Evolutionary conservation across 768 basidiomycete genomes (phyloP), one percentile per base, ranked within the genome.

Genomic region (Macrolepiota dolichaula): DNA sequence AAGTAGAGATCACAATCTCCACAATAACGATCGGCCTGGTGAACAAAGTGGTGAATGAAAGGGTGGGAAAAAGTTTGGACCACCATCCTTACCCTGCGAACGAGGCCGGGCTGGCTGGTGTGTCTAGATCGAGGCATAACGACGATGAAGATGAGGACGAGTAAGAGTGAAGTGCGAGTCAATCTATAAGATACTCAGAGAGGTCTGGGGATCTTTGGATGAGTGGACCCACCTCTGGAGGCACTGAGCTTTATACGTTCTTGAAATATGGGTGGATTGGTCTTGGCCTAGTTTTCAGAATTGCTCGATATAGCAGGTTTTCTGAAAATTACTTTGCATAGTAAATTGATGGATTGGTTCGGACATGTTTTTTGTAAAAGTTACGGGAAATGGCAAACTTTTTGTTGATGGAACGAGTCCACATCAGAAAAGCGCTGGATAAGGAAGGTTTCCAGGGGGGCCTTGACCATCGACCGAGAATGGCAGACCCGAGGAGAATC

Each of bases 261-360:
- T 22, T 17, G 25, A 2, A 50, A 22, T 19, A 58, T 44, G 15
- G 57, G 49, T n/a, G 49, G 57, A 58, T 58, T 58, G 57, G 57
- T 58, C 49, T 37, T 50, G 22, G 36, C 57, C 49, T 36, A 12
- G 46, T 49, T 58, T 50, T 50, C 15, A 37, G 12, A 59, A 51
- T 51, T 51, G 37, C 50, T 42, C 22, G n/a, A 51, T 59, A 40
- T 51, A 40, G 57, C 22, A 59, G 27, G 25, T 51, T 40, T 24
- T 27, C 12, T 12, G 19, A 37, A 19, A 51, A 50, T 58, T 49
- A 37, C 57, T 17, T 40, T 38, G 38, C 29, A 40, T 11, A 27
- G 57, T 29, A 59, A 44, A 42, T 51, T 59, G 57, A 51, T 51
- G 57, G 50, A 59, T 59, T 51, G 57, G 57, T 44, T 42, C 27